These are phyloP conservation scores for Fomitopsis schrenkii DNA, from an alignment of 1,284 basidiomycete genomes.

Conservation along the genomic window DNA sequence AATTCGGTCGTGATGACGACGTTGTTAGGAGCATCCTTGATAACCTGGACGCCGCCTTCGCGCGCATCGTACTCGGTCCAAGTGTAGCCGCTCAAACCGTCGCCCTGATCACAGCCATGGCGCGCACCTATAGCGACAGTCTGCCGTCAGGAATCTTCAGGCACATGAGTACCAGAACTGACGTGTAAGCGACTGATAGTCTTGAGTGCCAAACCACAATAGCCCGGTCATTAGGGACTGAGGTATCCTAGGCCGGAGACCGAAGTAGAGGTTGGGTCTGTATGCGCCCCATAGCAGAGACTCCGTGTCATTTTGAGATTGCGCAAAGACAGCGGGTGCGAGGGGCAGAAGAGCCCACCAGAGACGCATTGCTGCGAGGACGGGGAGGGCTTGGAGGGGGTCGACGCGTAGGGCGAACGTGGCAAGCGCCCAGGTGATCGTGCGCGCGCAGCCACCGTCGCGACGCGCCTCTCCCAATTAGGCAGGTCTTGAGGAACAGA, in stretches of 20 bases:
- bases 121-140: conserved; percentile 53
- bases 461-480: background rate
- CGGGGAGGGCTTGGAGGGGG: background rate
- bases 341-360: conserved; percentile 28
- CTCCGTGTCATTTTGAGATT: conserved; percentile 42
- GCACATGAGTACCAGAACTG: conserved; percentile 24
- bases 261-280: conserved; percentile 91
- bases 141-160: conserved; percentile 1
- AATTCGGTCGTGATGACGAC: conserved; percentile 83
- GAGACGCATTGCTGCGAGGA: conserved; percentile 21
- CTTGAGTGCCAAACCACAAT: conserved; percentile 86
- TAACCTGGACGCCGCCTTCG: conserved; percentile 79
- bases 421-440: conserved; percentile 7
- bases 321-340: conserved; percentile 20
- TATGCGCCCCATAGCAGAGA: conserved; percentile 89
- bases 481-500: background rate
- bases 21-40: conserved; percentile 82
- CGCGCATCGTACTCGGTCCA: conserved; percentile 88
- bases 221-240: conserved; percentile 88
- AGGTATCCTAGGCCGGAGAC: conserved; percentile 78
- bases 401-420: conserved; percentile 3
- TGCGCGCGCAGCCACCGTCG: background rate
- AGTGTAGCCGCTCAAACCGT: conserved; percentile 77
- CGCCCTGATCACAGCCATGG: conserved; percentile 88
- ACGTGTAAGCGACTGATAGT: conserved; percentile 72